phyloP scores from a whole-genome alignment of 139 green algal genomes.

The Micractinium sp. region DNA sequence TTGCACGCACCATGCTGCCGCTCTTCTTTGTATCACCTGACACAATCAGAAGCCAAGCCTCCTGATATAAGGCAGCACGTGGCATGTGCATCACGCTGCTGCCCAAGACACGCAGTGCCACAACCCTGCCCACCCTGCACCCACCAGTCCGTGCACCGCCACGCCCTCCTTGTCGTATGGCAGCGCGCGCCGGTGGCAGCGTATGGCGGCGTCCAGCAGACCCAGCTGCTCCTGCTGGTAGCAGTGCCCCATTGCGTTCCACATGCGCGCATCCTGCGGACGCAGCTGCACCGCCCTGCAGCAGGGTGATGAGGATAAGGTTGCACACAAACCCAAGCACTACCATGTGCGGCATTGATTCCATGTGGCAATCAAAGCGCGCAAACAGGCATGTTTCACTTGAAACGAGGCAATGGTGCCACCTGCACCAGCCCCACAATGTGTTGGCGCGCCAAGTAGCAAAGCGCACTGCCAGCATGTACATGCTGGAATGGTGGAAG shows the following conservation, averaged over 20 bases:
- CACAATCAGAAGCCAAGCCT: too few species aligned
- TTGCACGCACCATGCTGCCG: too few species aligned
- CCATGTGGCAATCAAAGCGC: too few species aligned
- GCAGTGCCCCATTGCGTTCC: conserved; percentile 97
- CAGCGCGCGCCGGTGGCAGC: conserved; percentile 87
- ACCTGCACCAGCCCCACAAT: not conserved
- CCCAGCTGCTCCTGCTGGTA: conserved; percentile 82
- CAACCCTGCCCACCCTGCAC: not conserved
- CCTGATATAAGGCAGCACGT: too few species aligned
- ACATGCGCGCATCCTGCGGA: conserved; percentile 94
- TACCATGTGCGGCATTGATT: too few species aligned
- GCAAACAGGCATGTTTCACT: too few species aligned
- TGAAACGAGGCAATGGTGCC: not conserved
- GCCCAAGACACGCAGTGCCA: not conserved
- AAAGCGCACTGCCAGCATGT: not conserved
- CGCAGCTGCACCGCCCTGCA: conserved; percentile 79
- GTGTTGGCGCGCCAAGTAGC: not conserved
- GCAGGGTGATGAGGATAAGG: not conserved
- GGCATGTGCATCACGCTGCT: not conserved
- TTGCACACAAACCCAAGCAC: not conserved
- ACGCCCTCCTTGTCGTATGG: conserved; percentile 70
- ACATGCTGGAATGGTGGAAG: not conserved
- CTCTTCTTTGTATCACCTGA: too few species aligned
- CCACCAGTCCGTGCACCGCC: conserved; percentile 78
- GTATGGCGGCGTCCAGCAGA: conserved; percentile 74